Percentiles rank a stretch among this genome's conserved stretches.
phyloP scores from a whole-genome alignment of 2,329 filamentous ascomycete species.

The Myriosclerotinia scirpicola region DNA sequence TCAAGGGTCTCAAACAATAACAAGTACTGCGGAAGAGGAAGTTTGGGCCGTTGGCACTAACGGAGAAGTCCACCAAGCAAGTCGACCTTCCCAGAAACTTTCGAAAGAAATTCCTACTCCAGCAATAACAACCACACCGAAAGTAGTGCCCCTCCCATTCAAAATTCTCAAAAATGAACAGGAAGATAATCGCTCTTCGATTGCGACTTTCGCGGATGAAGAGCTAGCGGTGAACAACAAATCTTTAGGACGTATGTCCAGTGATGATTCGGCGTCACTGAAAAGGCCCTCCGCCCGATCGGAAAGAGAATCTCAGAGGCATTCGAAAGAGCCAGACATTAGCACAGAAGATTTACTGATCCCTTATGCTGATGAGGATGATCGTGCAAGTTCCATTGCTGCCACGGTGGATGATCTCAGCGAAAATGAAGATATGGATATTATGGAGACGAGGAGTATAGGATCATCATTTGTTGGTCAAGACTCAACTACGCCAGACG shows the following conservation, averaged over 20 bases:
- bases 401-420: constrained; percentile 58
- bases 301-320: constrained; percentile 33
- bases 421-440: constrained; percentile 41
- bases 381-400: constrained; percentile 53
- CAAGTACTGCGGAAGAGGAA: constrained; percentile 40
- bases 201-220: constrained; percentile 67
- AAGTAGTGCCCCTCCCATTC: constrained; percentile 66
- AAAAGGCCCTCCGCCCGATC: constrained; percentile 32
- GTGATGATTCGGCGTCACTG: constrained; percentile 44
- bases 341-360: constrained; percentile 49
- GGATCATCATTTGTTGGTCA: constrained; percentile 32
- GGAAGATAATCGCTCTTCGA: constrained; percentile 58
- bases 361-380: constrained; percentile 38
- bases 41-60: constrained; percentile 40
- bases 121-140: constrained; percentile 49
- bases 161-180: constrained; percentile 52
- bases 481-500: constrained; percentile 19
- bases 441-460: constrained; percentile 37
- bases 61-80: constrained; percentile 38
- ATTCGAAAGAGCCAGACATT: constrained; percentile 33
- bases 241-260: constrained; percentile 51
- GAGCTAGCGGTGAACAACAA: constrained; percentile 57
- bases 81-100: constrained; percentile 34
- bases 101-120: constrained; percentile 35
- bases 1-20: constrained; percentile 32